Evolutionary conservation across 2,329 filamentous ascomycete species (phyloP), one percentile per base, ranked within the genome.

Genomic region (Daldinia sp.): DNA sequence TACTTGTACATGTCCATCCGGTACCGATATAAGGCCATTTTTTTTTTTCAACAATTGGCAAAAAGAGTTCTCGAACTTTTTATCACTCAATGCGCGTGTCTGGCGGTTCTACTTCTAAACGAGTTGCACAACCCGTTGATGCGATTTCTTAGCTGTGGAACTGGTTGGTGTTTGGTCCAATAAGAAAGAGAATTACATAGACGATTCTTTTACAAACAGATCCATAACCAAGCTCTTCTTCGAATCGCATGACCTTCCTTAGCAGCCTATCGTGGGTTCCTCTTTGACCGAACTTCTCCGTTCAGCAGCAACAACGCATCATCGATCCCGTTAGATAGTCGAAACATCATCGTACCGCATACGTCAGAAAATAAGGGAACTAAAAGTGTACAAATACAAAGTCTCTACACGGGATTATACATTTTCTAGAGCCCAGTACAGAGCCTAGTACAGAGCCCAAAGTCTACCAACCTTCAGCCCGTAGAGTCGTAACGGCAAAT

Each of bases 291-390:
- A 71, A 71, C 60, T 63, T 55, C 57, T 63, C 41, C 28, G 28
- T 54, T 59, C 65, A 72, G 70, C 72, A 75, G 72, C 73, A 73
- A 74, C 75, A 77, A 74, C 74, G 61, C 75, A 77, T 76, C 73
- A 67, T 72, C 67, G 54, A 63, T 67, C 67, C 67, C 56, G 57
- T 44, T 60, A 63, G 51, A 63, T 56, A 62, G 54, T 51, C 63
- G 44, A 63, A 30, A 23, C 20, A 23, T 23, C 56, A 50, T 51
- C 58, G 33, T 30, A 44, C 41, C 46, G 37, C 53, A 48, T 66
- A 53, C 63, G 44, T 35, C 48, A 35, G 20, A 20, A 41, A 39
- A 55, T 23, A 51, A 53, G 59, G 23, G 37, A 59, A 20, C 30
- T 35, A 7, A 67, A 57, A 35, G 5, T 9, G 39, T 57, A 37